Evolutionary conservation across 2,329 filamentous ascomycete genomes (phyloP), one percentile per base, ranked within the genome.

Genomic region (Zymoseptoria brevis): DNA sequence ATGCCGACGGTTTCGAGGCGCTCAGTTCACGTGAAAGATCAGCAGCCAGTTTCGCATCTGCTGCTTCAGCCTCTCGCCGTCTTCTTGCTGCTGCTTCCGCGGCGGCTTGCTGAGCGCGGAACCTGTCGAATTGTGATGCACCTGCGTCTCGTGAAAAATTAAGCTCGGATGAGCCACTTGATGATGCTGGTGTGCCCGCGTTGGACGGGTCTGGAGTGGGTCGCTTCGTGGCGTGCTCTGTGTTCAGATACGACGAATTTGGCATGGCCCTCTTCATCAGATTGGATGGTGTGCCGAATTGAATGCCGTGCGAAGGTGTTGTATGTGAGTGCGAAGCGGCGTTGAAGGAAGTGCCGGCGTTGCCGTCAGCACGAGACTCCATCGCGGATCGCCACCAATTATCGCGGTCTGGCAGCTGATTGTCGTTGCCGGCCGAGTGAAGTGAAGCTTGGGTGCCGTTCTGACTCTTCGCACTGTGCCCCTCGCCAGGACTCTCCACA

Each of bases 141-240:
- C 41, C 55, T 16, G 57, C 19, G n/a, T 60, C 56, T 49, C 57
- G 60, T 21, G 19, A 19, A 22, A 63, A 57, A 24, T 64, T 54
- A 4, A 61, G 50, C 26, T 68, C 67, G 53, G 62, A 63, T 6
- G 68, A 68, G 13, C 61, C 64, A 24, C 55, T 57, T 6, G 69
- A 69, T 4, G 66, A 69, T 5, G 62, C 62, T n/a, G 68, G 65
- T 22, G 66, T 68, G 8, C 61, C 60, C 8, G 62, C 66, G 53
- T 63, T 63, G 8, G 67, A 67, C 3, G 64, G 64, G 19, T 71
- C 67, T 2, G 69, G 69, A 8, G 69, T 72, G 4, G 58, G 61
- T 5, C 69, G 67, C 60, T 72, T 72, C 2, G 61, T 64, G 1
- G 61, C 63, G 41, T 64, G 64, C 19, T 69, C 62, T 35, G 61